Evolutionary conservation across 2,329 filamentous ascomycete species (phyloP), one percentile per base, ranked within the genome.

Genomic region (Clonostachys chloroleuca): DNA sequence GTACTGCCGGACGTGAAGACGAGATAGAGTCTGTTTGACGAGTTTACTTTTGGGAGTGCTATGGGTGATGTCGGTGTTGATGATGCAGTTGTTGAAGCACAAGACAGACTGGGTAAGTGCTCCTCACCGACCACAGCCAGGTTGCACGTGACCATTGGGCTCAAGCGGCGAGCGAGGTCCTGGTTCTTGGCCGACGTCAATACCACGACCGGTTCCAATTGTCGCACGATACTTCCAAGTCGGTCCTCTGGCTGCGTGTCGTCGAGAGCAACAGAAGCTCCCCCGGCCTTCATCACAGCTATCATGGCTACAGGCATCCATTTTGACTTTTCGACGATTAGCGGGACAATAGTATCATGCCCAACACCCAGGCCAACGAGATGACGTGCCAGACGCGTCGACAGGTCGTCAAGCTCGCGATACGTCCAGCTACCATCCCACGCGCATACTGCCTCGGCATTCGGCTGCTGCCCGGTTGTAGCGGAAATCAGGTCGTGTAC

Each of bases 251-350:
- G 66, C 6, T 30, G 24, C 24, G 35, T 13, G 10, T 40, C 34
- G 40, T 49, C 47, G 14, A 61, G 48, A 7, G 52, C 51, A 6
- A 59, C 55, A 48, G 41, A 53, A 12, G 51, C 59, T 10, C 52
- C 57, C n/a, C 61, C 62, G 5, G 56, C 50, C 44, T 60, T 57
- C 30, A 61, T 44, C 7, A 61, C 52, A 33, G 50, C 59, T 4
- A 62, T 20, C 49, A 59, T 57, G 2, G 54, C 52, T 2, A 60
- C 51, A 4, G 52, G 40, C 40, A 52, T 52, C 51, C 48, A 54
- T n/a, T 40, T 34, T 3, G 54, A 57, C 51, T 62, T 62, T 18
- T 54, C 51, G 24, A 59, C 56, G 37, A 42, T 47, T 3, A 56
- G 18, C 16, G 53, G 52, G 12, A 55, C 48, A 10, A 55, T 33